Evolutionary conservation across 176 grass and related monocot genomes (phyloP).

Genomic region (Cocos nucifera): DNA sequence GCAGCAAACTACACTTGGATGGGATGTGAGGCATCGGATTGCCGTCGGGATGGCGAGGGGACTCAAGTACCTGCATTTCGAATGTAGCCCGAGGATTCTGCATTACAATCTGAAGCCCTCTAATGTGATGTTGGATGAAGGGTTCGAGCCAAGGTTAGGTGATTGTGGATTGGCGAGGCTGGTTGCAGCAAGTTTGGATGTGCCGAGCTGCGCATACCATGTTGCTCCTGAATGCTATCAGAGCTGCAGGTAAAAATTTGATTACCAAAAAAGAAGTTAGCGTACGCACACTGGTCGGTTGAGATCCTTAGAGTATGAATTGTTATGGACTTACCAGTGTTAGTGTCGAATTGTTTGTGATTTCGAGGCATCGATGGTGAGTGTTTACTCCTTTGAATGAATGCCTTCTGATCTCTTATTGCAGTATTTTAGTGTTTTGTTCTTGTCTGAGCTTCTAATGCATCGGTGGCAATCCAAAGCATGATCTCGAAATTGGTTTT

Average conservation of each 20-base stretch:
- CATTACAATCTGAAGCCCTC: conserved; percentile 75
- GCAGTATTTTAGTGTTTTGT: background rate
- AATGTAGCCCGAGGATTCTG: conserved; percentile 55
- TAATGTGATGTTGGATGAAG: conserved; percentile 82
- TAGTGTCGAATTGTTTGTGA: too few relatives aligned
- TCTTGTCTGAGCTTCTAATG: background rate
- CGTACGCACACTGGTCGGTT: too few relatives aligned
- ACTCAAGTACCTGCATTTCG: conserved; percentile 78
- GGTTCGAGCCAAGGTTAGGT: conserved; percentile 50
- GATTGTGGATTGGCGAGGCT: conserved; percentile 66
- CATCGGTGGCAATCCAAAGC: background rate
- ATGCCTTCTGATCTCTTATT: too few relatives aligned
- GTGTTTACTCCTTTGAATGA: too few relatives aligned
- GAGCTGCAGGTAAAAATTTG: conserved; percentile 46
- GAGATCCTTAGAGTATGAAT: too few relatives aligned
- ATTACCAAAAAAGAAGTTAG: background rate
- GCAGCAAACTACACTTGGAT: conserved; percentile 57
- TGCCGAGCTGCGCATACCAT: conserved; percentile 26
- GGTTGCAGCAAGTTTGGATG: conserved; percentile 17
- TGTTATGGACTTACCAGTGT: background rate
- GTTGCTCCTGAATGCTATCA: conserved; percentile 78
- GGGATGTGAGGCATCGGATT: conserved; percentile 75
- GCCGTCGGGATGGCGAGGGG: conserved; percentile 68
- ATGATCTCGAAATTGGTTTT: too few relatives aligned
- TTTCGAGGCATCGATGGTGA: too few relatives aligned